These are phyloP conservation scores for Flaveria linearis DNA, from an alignment of 129 eudicot genomes.

Conservation along the genomic window DNA sequence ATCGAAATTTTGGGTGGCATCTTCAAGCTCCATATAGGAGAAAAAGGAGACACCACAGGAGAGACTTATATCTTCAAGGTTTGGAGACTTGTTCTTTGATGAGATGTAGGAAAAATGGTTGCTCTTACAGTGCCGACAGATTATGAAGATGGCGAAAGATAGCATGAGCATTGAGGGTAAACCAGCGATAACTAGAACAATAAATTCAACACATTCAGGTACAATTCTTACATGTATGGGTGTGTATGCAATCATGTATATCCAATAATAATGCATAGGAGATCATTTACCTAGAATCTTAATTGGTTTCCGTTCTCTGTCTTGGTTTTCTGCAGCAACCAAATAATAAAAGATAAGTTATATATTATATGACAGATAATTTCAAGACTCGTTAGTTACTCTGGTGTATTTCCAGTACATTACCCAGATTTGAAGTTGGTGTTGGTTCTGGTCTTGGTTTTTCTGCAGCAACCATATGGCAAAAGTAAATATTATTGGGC, in stretches of 20 bases:
- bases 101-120: constrained; percentile 19
- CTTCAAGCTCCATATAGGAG: constrained; percentile 55
- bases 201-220: constrained; percentile 6
- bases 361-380: no score
- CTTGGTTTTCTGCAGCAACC: not conserved
- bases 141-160: constrained; percentile 26
- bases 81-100: constrained; percentile 30
- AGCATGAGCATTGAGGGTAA: constrained; percentile 26
- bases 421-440: no score
- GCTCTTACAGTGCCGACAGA: constrained; percentile 33
- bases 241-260: not conserved
- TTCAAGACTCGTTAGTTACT: no score
- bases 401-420: no score
- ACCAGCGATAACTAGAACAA: constrained; percentile 39
- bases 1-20: constrained; percentile 58
- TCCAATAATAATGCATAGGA: not conserved
- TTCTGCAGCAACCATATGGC: no score
- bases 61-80: constrained; percentile 36
- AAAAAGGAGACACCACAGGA: constrained; percentile 49
- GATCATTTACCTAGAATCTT: no score
- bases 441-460: no score
- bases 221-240: no score
- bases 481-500: no score
- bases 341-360: not conserved
- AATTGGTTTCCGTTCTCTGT: not conserved